Evolutionary conservation across 2,329 filamentous ascomycete species (phyloP).

Genomic region (Botrytis elliptica): DNA sequence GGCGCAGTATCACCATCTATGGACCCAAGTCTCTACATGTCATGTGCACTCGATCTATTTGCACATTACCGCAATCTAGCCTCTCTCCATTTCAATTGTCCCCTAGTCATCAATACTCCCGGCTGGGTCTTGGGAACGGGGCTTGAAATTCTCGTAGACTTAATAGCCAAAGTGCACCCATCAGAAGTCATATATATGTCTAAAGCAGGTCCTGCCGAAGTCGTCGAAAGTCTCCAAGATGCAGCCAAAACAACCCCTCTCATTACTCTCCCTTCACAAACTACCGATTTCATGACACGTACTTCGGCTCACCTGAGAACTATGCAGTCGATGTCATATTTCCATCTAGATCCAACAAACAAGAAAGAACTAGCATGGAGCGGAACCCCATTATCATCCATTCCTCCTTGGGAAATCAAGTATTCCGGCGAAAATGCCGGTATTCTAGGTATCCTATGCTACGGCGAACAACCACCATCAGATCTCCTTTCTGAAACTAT

Average conservation of each 20-base stretch:
- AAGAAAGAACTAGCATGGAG: slow-evolving; percentile 44
- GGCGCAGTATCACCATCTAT: slow-evolving; percentile 64
- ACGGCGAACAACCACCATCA: slow-evolving; percentile 61
- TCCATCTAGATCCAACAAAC: slow-evolving; percentile 51
- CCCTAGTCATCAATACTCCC: slow-evolving; percentile 71
- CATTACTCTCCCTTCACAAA: slow-evolving; percentile 57
- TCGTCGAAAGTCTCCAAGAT: slow-evolving; percentile 51
- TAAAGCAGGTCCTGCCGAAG: slow-evolving; percentile 57
- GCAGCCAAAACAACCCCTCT: slow-evolving; percentile 45
- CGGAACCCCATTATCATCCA: slow-evolving; percentile 54
- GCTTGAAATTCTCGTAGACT: slow-evolving; percentile 59
- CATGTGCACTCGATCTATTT: slow-evolving; percentile 63
- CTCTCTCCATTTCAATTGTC: slow-evolving; percentile 44
- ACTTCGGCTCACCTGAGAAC: slow-evolving; percentile 65
- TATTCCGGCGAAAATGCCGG: slow-evolving; percentile 54
- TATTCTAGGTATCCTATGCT: slow-evolving; percentile 65
- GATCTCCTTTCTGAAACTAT: slow-evolving; percentile 63
- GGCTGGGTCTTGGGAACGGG: slow-evolving; percentile 73
- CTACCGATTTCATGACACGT: slow-evolving; percentile 53
- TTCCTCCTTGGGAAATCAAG: slow-evolving; percentile 60
- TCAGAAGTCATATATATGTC: slow-evolving; percentile 69
- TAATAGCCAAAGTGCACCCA: slow-evolving; percentile 55
- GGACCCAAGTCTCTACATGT: slow-evolving; percentile 65
- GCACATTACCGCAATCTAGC: slow-evolving; percentile 52
- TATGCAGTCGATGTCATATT: slow-evolving; percentile 81